Base-by-base conservation (phyloP, 352 stramenopile genomes). In the Blastocystis hominis region DNA sequence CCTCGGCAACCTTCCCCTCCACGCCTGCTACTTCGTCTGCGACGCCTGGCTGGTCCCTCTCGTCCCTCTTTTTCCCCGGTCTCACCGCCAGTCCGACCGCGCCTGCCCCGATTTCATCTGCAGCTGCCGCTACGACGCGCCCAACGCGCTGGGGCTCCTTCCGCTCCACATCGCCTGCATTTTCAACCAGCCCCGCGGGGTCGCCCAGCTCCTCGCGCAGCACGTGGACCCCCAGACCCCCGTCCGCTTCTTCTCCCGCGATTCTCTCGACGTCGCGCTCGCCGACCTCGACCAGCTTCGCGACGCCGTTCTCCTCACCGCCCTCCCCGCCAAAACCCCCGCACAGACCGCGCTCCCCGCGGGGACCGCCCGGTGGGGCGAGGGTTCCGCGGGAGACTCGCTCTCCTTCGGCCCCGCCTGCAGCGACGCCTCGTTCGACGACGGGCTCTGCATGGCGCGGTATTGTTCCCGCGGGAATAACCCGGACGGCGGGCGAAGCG, bases 91-190 rank as follows among this genome's bases (percentile, higher is more conserved):
- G 50, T 47, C 44, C 15, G 44, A 42, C 0, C 10, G 59, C 20
- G 13, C n/a, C 17, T 84, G 24, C 10, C 54, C 62, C 34, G 30
- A 64, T 30, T 30, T n/a, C 10, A 15, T 69, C 24, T 66, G 15
- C 2, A 24, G 55, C 50, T 47, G 20, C 3, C 44, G 62, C 42
- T 84, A 54, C 53, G 13, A 63, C n/a, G n/a, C 30, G 47, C 13
- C 13, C 3, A 84, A 84, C 56, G 72, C 72, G 3, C 50, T 84
- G 17, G 72, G 72, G 3, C 17, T 84, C 44, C 13, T 53, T 7
- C 36, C 72, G 2, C 50, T 84, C n/a, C 72, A 84, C 50, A 84
- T 84, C 20, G 72, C 72, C 53, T 84, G 72, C 55, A 40, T 84
- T 1, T 84, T 24, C 56, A 47, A 84, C 36, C 72, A 84, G 53